Percentiles rank a stretch among this genome's conserved stretches.
These are phyloP conservation scores for Fusarium abutilonis DNA, from an alignment of 2,329 filamentous ascomycete genomes.

Conservation along the genomic window DNA sequence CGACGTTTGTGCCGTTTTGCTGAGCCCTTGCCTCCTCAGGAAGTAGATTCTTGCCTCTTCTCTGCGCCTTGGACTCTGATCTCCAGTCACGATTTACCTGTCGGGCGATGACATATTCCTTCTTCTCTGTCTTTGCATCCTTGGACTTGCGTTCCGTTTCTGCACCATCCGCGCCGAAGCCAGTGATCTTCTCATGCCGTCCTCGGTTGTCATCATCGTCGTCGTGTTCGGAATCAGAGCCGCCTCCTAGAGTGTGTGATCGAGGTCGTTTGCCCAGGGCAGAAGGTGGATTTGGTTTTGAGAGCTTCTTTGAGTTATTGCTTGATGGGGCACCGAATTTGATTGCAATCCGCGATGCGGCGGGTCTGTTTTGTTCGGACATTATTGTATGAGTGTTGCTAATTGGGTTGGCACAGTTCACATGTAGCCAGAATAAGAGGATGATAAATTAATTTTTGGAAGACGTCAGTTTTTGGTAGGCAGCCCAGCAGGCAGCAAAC, in stretches of 20 bases:
- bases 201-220: constrained; percentile 44
- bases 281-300: constrained; percentile 53
- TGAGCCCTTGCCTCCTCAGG: constrained; percentile 64
- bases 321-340: constrained; percentile 54
- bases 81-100: constrained; percentile 72
- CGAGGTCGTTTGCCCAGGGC: constrained; percentile 61
- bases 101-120: constrained; percentile 65
- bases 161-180: constrained; percentile 58
- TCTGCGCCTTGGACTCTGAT: constrained; percentile 60
- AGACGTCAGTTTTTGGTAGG: constrained; percentile 17
- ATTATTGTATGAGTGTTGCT: constrained; percentile 18
- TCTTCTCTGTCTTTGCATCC: constrained; percentile 42
- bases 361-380: constrained; percentile 45
- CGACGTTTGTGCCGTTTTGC: constrained; percentile 47
- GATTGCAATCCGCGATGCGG: constrained; percentile 57
- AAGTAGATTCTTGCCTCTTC: constrained; percentile 64
- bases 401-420: constrained; percentile 2
- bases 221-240: constrained; percentile 57
- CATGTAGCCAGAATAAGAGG: not conserved
- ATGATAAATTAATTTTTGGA: constrained; percentile 11
- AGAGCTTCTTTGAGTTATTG: constrained; percentile 44
- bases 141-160: constrained; percentile 53
- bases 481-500: not conserved
- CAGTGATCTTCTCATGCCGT: constrained; percentile 60
- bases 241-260: constrained; percentile 54